Base-by-base conservation (phyloP, 2,329 filamentous ascomycete species). In the Penicillium sp. region DNA sequence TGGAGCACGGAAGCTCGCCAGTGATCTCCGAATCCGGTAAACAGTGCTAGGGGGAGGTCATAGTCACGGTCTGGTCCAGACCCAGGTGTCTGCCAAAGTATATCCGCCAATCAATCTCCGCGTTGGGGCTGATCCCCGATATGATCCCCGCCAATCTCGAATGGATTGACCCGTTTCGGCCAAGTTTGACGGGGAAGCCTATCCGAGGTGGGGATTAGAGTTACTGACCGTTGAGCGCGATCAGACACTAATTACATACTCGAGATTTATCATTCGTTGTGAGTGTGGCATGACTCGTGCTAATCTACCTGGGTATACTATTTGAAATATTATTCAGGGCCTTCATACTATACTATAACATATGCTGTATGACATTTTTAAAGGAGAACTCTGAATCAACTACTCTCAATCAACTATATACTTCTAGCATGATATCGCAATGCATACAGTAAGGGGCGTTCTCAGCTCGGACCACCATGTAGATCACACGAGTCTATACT, bases 401-500 rank as follows among this genome's bases (percentile, higher is more conserved):
- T 20, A 20, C 18, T 20, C 18, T 20, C n/a, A n/a, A n/a, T n/a
- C n/a, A n/a, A n/a, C n/a, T n/a, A n/a, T n/a, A n/a, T n/a, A n/a
- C n/a, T n/a, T n/a, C 18, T 4, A 20, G 18, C 18, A 20, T 20
- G 18, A 20, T 20, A 20, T 20, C 18, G 18, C 18, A 20, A 20
- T 20, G 18, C 18, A 20, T 20, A 20, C 18, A 20, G 18, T 20
- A 20, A 20, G 18, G 18, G 18, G 18, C 4, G 1, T 20, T 20
- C 13, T n/a, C 42, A 34, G 42, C 38, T 49, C 23, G 34, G 38
- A 26, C 42, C 39, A 49, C 29, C 23, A 18, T 40, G 47, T 39
- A 42, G 47, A 49, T 46, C 42, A 22, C 28, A 34, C 47, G 38
- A 38, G 14, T 40, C 42, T 39, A 28, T 18, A 10, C 31, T 42